Evolutionary conservation across 768 basidiomycete species (phyloP).

Genomic region (Mycena haematopus): DNA sequence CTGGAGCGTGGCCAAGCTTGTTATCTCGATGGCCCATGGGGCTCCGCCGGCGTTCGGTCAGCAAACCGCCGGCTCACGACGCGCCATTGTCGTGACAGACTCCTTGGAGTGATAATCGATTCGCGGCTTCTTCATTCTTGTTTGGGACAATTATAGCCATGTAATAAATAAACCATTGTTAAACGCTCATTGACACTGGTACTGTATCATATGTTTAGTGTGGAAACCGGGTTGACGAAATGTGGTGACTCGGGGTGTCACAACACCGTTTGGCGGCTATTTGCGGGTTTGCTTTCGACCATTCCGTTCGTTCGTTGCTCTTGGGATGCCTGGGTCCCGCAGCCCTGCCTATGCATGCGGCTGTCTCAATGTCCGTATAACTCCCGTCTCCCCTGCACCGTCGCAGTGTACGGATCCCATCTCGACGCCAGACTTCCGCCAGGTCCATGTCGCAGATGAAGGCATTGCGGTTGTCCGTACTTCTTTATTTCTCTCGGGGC

Average conservation of each 20-base stretch:
- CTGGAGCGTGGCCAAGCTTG: background rate
- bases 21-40: background rate
- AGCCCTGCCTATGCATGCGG: constrained; percentile 59
- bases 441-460: constrained; percentile 68
- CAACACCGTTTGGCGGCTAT: background rate
- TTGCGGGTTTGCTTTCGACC: constrained; percentile 1
- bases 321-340: constrained; percentile 22
- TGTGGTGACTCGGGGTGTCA: background rate
- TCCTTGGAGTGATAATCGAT: background rate
- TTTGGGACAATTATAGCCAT: background rate
- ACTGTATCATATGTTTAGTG: background rate
- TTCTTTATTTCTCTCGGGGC: constrained; percentile 7
- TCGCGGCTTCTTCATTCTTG: background rate
- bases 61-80: background rate
- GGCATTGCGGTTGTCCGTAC: constrained; percentile 69
- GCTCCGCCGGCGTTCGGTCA: background rate
- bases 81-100: background rate
- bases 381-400: constrained; percentile 35
- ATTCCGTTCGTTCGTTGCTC: constrained; percentile 3
- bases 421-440: constrained; percentile 47
- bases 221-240: background rate
- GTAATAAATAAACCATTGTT: background rate
- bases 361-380: constrained; percentile 75
- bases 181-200: background rate
- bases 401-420: constrained; percentile 33